Evolutionary conservation across 768 basidiomycete species (phyloP).

Genomic region (Pleurotus eryngii): DNA sequence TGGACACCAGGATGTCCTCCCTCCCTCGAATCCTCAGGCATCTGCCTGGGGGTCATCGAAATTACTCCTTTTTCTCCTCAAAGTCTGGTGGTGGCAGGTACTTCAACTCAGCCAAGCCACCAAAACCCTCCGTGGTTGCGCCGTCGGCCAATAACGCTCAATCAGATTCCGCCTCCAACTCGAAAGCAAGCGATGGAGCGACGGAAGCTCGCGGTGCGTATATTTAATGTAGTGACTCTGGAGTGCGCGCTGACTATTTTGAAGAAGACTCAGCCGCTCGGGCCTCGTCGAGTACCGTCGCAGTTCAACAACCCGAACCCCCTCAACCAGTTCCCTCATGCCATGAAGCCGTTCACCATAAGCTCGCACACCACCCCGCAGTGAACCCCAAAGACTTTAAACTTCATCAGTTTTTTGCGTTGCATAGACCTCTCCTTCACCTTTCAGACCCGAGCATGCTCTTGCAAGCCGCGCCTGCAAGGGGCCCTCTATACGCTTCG

Average conservation of each 20-base stretch:
- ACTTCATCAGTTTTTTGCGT: slow-evolving; percentile 81
- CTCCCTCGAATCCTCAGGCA: slow-evolving; percentile 47
- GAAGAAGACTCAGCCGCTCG: slow-evolving; percentile 10
- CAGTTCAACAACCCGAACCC: slow-evolving; percentile 10
- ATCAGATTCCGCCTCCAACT: slow-evolving; percentile 16
- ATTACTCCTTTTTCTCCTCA: slow-evolving; percentile 77
- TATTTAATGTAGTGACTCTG: not conserved
- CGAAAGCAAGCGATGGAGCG: not conserved
- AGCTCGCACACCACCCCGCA: slow-evolving; percentile 43
- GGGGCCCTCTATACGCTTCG: slow-evolving; percentile 20
- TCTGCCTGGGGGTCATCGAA: slow-evolving; percentile 45
- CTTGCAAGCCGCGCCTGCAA: slow-evolving; percentile 4
- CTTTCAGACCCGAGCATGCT: slow-evolving; percentile 62
- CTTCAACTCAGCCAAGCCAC: slow-evolving; percentile 70
- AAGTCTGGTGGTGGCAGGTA: slow-evolving; percentile 73
- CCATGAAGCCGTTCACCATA: slow-evolving; percentile 9
- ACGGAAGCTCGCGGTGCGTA: not conserved
- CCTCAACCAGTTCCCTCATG: slow-evolving; percentile 16
- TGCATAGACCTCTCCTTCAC: slow-evolving; percentile 75
- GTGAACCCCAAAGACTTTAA: slow-evolving; percentile 69
- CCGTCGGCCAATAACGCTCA: slow-evolving; percentile 21
- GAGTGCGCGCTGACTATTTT: slow-evolving; percentile 7
- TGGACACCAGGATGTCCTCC: slow-evolving; percentile 41
- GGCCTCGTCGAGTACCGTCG: slow-evolving; percentile 16
- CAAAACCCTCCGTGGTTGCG: slow-evolving; percentile 42